These are phyloP conservation scores for Tuber aestivum DNA, from an alignment of 495 filamentous ascomycete genomes.

Conservation along the genomic window DNA sequence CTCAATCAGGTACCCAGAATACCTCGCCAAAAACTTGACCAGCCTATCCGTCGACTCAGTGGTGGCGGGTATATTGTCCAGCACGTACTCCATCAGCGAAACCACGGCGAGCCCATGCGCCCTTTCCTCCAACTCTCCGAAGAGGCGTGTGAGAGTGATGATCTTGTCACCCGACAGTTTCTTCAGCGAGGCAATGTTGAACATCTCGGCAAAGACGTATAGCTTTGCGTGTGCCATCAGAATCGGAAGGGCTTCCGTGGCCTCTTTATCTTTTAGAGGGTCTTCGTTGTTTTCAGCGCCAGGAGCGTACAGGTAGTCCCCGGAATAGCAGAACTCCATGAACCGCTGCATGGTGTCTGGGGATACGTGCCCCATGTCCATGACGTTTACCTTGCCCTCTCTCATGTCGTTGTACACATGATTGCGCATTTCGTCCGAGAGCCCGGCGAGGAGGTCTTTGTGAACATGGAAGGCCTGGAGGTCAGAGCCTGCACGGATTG, in stretches of 20 bases:
- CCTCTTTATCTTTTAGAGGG: not conserved
- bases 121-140: not conserved
- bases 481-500: conserved; percentile 7
- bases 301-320: conserved; percentile 4
- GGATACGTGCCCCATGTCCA: conserved; percentile 19
- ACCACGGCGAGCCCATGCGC: not conserved
- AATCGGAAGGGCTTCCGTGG: not conserved
- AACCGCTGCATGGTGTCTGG: conserved; percentile 23
- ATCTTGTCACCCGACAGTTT: conserved; percentile 5
- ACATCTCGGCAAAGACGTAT: conserved; percentile 21
- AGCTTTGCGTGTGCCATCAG: conserved; percentile 10
- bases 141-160: not conserved
- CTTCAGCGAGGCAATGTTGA: conserved; percentile 18
- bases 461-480: conserved; percentile 18
- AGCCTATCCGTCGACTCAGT: conserved; percentile 1
- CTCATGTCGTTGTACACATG: conserved; percentile 28
- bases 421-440: conserved; percentile 16
- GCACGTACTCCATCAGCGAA: conserved; percentile 1
- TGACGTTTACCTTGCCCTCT: conserved; percentile 11
- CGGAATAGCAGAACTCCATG: conserved; percentile 26
- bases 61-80: conserved; percentile 13
- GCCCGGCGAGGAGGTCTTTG: conserved; percentile 16
- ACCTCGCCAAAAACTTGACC: conserved; percentile 8
- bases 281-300: not conserved
- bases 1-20: not conserved